phyloP scores from a whole-genome alignment of 1,284 basidiomycete species.

The Tylopilus sp. region DNA sequence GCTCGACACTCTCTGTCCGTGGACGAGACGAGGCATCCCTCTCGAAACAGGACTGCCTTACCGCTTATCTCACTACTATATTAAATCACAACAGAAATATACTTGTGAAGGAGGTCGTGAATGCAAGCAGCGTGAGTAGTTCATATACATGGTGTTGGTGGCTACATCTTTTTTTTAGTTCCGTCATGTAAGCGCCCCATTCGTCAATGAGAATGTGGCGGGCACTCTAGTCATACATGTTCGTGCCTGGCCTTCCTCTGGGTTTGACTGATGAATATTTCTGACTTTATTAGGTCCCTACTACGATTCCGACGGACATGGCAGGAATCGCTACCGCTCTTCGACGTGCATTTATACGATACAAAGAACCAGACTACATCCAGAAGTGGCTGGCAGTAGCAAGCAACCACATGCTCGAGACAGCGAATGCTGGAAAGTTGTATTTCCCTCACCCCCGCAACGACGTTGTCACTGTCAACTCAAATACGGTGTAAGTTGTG shows the following conservation, averaged over 20 bases:
- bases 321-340: conserved; percentile 25
- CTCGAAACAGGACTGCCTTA: conserved; percentile 35
- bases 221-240: conserved; percentile 34
- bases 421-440: conserved; percentile 24
- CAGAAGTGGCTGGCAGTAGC: conserved; percentile 31
- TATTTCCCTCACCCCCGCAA: conserved; percentile 17
- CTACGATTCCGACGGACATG: conserved; percentile 15
- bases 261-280: not conserved
- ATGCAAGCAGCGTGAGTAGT: conserved; percentile 31
- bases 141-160: not conserved
- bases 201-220: conserved; percentile 21
- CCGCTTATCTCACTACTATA: conserved; percentile 30
- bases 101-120: conserved; percentile 21
- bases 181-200: conserved; percentile 20
- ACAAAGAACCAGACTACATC: conserved; percentile 22
- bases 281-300: conserved; percentile 14
- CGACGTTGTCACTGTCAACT: conserved; percentile 30
- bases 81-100: conserved; percentile 20
- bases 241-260: conserved; percentile 1
- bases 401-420: conserved; percentile 27
- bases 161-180: conserved; percentile 26
- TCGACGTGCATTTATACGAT: conserved; percentile 26
- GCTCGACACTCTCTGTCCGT: conserved; percentile 10
- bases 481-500: conserved; percentile 29
- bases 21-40: conserved; percentile 9